Percentiles rank a stretch among this genome's conserved stretches.
Conservation (phyloP, 768 basidiomycete species). For the Fomitopsis pulvina region DNA sequence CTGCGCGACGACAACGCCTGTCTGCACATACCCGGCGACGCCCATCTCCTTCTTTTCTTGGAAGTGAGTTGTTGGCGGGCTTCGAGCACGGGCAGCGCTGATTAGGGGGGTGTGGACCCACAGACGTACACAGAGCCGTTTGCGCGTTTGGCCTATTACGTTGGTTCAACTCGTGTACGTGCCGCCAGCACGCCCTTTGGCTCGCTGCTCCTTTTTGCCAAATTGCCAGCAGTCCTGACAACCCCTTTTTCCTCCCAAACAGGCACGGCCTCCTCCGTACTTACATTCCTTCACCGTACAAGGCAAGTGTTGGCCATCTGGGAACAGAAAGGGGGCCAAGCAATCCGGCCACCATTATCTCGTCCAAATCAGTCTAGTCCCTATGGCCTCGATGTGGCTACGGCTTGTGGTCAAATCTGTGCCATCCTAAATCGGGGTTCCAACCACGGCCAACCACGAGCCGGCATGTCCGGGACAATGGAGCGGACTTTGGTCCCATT, state of each 20-base stretch:
- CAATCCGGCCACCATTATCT: neutral
- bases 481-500: neutral
- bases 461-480: neutral
- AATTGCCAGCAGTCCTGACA: conserved; percentile 14
- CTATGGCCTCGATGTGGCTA: neutral
- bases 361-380: neutral
- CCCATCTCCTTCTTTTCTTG: conserved; percentile 1
- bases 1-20: neutral
- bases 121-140: conserved; percentile 32
- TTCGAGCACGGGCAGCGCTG: neutral
- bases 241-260: conserved; percentile 17
- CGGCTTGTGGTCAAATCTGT: neutral
- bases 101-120: conserved; percentile 36
- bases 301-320: conserved; percentile 34
- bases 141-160: conserved; percentile 14
- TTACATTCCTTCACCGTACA: conserved; percentile 47
- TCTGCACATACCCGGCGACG: conserved; percentile 2
- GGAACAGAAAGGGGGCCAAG: neutral
- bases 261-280: conserved; percentile 72
- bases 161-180: conserved; percentile 21
- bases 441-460: neutral
- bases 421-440: neutral
- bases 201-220: conserved; percentile 31
- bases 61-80: neutral
- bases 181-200: conserved; percentile 13